Percentiles rank a stretch among this genome's conserved stretches.
Evolutionary conservation across 192 early-diverging fungal species (phyloP).

Genomic region (Entomortierella chlamydospora): DNA sequence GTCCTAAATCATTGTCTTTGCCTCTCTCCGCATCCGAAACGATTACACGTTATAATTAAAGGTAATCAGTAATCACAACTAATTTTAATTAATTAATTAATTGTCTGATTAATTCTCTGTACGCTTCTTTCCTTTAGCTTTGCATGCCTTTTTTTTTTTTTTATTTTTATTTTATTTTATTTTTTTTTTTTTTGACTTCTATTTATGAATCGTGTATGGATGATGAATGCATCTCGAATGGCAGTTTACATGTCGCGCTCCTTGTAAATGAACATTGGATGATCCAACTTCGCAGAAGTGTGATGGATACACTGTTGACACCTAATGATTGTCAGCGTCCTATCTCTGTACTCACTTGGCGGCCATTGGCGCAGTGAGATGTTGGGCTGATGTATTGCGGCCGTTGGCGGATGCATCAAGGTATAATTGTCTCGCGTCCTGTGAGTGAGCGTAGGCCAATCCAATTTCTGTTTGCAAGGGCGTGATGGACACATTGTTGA

Average conservation of each 20-base stretch:
- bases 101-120: too few relatives aligned
- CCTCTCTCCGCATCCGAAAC: too few relatives aligned
- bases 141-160: too few relatives aligned
- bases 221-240: not conserved
- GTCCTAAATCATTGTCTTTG: too few relatives aligned
- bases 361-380: slow-evolving; percentile 22
- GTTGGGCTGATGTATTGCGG: slow-evolving; percentile 9
- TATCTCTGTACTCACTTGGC: slow-evolving; percentile 27
- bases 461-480: slow-evolving; percentile 16
- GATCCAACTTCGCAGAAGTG: slow-evolving; percentile 17
- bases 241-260: not conserved
- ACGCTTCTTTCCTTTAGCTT: too few relatives aligned
- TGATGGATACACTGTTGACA: slow-evolving; percentile 3
- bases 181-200: too few relatives aligned
- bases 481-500: slow-evolving; percentile 8
- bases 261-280: not conserved
- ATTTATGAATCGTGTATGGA: too few relatives aligned
- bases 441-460: not conserved
- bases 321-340: slow-evolving; percentile 9
- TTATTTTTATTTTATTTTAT: too few relatives aligned
- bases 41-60: too few relatives aligned
- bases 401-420: slow-evolving; percentile 16
- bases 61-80: too few relatives aligned
- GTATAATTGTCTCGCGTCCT: not conserved
- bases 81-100: too few relatives aligned